Base-by-base conservation (phyloP, 768 basidiomycete genomes). In the Hygrophorus pudorinus region DNA sequence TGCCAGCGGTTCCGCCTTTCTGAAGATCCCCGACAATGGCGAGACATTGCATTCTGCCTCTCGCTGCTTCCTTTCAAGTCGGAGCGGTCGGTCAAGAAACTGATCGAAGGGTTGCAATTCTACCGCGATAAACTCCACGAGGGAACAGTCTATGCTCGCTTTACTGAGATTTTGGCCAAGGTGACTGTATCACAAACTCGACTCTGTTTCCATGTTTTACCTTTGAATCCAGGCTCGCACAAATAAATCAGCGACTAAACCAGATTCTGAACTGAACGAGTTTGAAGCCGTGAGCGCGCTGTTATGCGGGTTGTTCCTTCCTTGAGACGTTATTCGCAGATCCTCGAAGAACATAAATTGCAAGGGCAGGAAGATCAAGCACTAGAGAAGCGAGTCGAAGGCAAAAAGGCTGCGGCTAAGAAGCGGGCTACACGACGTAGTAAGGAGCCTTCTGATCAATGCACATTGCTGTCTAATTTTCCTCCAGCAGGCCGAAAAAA, bases 61-160 rank as follows among this genome's bases (percentile, higher is more conserved):
- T 92, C 94, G 0, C 65, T 97, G 2, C 72, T 98, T 12, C 94
- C 92, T 0, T 99, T 88, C 85, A 97, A 97, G 59, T 93, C 91
- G 1, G 96, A 99, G 52, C 77, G 86, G 27, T 94, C 92, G 0
- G 79, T 97, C 54, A 97, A 96, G 76, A 96, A 93, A 60, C 76
- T 98, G 48, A 86, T 91, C 53, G 94, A 98, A 51, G 92, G 79
- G 1, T 61, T 99, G 18, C 88, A 83, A 37, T 85, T 81, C 64
- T 99, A 99, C 56, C 83, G 91, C 42, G 96, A 98, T 68, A 99
- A 99, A 64, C 66, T 99, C 32, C 88, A 94, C 63, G 93, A 98
- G 49, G 70, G 78, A 33, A 67, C 62, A 1, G 94, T 99, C 4
- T 97, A 73, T 59, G 71, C 68, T 24, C 69, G 80, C 37, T 97